Evolutionary conservation across 2,329 filamentous ascomycete species (phyloP).

Genomic region (Basipetospora chlamydospora): DNA sequence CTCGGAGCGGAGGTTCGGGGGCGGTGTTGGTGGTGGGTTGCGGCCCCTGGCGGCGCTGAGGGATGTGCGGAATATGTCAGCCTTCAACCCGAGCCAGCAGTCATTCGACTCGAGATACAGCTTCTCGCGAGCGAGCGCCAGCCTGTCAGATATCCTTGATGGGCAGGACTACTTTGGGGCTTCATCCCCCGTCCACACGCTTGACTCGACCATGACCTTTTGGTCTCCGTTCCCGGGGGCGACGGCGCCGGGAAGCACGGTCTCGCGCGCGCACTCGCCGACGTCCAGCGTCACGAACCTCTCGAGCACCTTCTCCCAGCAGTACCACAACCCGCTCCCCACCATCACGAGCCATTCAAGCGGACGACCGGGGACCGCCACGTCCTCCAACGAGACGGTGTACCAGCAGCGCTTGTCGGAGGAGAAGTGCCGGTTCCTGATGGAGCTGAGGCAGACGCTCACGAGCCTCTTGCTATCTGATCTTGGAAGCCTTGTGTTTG

Average conservation of each 20-base stretch:
- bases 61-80: constrained; percentile 42
- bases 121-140: constrained; percentile 39
- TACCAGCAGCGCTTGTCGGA: constrained; percentile 46
- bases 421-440: constrained; percentile 65
- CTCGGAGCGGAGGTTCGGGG: constrained; percentile 33
- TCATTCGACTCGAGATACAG: constrained; percentile 58
- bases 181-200: constrained; percentile 53
- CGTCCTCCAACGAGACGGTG: constrained; percentile 53
- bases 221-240: constrained; percentile 76
- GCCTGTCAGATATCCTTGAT: constrained; percentile 51
- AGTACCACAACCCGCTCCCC: constrained; percentile 24
- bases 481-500: constrained; percentile 71
- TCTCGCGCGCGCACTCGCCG: constrained; percentile 45
- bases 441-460: constrained; percentile 62
- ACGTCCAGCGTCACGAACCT: constrained; percentile 46
- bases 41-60: constrained; percentile 37
- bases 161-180: constrained; percentile 57
- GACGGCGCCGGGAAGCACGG: constrained; percentile 46
- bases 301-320: constrained; percentile 32
- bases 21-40: no score
- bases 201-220: constrained; percentile 66
- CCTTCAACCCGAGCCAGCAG: constrained; percentile 51
- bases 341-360: constrained; percentile 31
- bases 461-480: constrained; percentile 81
- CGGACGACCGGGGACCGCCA: constrained; percentile 49